phyloP scores from a whole-genome alignment of 768 basidiomycete genomes.

The Suillus hirtellus region DNA sequence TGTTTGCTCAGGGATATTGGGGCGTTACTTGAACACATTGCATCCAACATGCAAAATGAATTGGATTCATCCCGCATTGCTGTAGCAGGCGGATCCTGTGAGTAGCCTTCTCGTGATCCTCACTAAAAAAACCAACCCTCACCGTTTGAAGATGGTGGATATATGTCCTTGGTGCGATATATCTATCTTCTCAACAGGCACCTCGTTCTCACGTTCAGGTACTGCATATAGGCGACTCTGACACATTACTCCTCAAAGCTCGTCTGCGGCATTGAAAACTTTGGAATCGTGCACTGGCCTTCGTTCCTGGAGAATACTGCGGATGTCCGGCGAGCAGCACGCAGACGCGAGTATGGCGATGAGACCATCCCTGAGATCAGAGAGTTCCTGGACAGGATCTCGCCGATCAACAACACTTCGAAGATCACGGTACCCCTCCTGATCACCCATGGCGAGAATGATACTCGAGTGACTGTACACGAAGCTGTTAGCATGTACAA shows the following conservation, averaged over 20 bases:
- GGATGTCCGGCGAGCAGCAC: constrained; percentile 32
- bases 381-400: constrained; percentile 39
- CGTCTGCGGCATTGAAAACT: constrained; percentile 42
- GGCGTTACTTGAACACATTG: constrained; percentile 37
- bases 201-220: constrained; percentile 1
- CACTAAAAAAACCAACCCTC: constrained; percentile 4
- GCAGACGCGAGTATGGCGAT: constrained; percentile 43
- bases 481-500: constrained; percentile 41
- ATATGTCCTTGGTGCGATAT: constrained; percentile 40
- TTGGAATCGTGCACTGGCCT: constrained; percentile 40
- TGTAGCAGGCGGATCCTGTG: constrained; percentile 44
- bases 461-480: constrained; percentile 40
- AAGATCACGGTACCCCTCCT: constrained; percentile 38
- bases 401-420: constrained; percentile 39
- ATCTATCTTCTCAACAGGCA: background rate
- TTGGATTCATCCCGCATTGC: constrained; percentile 39
- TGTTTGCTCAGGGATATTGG: constrained; percentile 36
- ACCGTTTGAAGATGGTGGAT: constrained; percentile 35
- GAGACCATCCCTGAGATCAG: constrained; percentile 38
- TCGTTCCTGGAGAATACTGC: constrained; percentile 46
- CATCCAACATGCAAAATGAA: constrained; percentile 32
- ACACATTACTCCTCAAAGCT: constrained; percentile 43
- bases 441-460: constrained; percentile 44
- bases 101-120: constrained; percentile 10
- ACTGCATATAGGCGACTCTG: constrained; percentile 35